These are phyloP conservation scores for Trichosporon coremiiforme DNA, from an alignment of 1,284 basidiomycete genomes.

Conservation along the genomic window DNA sequence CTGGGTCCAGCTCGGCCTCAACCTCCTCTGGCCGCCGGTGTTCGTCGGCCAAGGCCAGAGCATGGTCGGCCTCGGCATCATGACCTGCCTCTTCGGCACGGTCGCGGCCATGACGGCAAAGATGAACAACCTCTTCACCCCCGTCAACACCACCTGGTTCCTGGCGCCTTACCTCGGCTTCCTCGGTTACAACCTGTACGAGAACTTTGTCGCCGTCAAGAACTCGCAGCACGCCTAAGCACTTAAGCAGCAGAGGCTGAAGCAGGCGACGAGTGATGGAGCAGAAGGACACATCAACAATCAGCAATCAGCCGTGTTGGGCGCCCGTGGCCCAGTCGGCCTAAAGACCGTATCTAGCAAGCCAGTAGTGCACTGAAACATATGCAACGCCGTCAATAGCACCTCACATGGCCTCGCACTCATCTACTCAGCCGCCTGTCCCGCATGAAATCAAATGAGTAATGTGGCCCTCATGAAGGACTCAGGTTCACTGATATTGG, in stretches of 20 bases:
- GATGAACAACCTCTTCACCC: slow-evolving; percentile 61
- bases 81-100: slow-evolving; percentile 10
- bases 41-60: slow-evolving; percentile 62
- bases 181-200: slow-evolving; percentile 52
- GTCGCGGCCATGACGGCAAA: slow-evolving; percentile 53
- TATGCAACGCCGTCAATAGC: slow-evolving; percentile 5
- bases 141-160: slow-evolving; percentile 63
- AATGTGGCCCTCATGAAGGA: not conserved
- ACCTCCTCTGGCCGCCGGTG: slow-evolving; percentile 70
- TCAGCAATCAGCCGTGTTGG: not conserved
- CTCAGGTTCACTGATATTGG: not conserved
- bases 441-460: not conserved
- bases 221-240: slow-evolving; percentile 39
- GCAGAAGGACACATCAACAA: not conserved
- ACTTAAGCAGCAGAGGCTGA: not conserved
- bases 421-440: not conserved
- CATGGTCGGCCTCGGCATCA: slow-evolving; percentile 60
- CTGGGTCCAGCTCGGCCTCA: slow-evolving; percentile 70
- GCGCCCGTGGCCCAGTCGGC: not conserved
- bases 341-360: not conserved
- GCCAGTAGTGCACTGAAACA: slow-evolving; percentile 13
- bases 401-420: no score
- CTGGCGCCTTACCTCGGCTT: slow-evolving; percentile 65
- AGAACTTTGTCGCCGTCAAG: slow-evolving; percentile 61
- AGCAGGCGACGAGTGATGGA: not conserved